Percentiles rank a stretch among this genome's conserved stretches.
phyloP scores from a whole-genome alignment of 805 yeast genomes.

The Lipomyces orientalis region DNA sequence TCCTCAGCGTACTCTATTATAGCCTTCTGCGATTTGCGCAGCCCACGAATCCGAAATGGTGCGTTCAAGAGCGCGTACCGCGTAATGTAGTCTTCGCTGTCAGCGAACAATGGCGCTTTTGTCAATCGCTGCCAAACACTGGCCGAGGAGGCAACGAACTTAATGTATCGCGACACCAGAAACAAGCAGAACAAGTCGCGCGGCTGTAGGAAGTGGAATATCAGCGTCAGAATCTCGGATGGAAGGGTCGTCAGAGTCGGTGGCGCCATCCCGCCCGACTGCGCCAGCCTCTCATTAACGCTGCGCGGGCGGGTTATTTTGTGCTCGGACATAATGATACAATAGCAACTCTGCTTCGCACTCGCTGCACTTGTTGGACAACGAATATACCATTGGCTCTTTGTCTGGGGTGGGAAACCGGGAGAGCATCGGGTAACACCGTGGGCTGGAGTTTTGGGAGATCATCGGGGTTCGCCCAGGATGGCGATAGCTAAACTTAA shows the following conservation, averaged over 20 bases:
- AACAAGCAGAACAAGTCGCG: conserved; percentile 19
- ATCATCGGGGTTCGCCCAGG: neutral
- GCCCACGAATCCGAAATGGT: conserved; percentile 21
- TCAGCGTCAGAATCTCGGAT: conserved; percentile 24
- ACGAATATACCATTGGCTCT: neutral
- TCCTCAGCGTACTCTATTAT: neutral
- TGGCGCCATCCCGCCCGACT: neutral
- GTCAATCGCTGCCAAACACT: conserved; percentile 28
- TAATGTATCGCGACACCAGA: conserved; percentile 22
- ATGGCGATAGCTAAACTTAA: neutral
- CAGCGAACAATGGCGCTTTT: neutral
- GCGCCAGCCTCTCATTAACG: neutral
- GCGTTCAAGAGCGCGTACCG: conserved; percentile 27
- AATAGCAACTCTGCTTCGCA: neutral
- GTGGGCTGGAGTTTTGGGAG: neutral
- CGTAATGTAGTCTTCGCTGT: conserved; percentile 26
- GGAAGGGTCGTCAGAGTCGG: conserved; percentile 20
- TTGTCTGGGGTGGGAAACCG: neutral
- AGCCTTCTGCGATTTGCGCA: conserved; percentile 1
- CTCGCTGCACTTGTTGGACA: neutral
- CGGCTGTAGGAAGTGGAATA: conserved; percentile 22
- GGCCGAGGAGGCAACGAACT: conserved; percentile 20
- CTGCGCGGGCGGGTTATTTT: neutral
- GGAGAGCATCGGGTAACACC: neutral
- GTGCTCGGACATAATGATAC: neutral